phyloP scores from a whole-genome alignment of 441 rosid species.

The Biscutella laevigata region DNA sequence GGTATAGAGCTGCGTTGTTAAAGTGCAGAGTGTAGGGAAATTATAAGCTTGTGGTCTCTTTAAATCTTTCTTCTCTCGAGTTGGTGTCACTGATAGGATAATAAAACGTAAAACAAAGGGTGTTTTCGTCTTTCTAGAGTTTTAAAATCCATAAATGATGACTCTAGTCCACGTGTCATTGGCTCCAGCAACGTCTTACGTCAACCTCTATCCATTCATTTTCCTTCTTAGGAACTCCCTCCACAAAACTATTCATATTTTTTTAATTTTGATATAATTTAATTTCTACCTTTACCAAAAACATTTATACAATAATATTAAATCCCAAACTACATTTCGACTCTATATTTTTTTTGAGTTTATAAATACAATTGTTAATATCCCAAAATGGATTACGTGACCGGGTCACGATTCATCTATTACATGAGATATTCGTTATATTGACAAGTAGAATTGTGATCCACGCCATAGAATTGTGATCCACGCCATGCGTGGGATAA shows the following conservation, averaged over 20 bases:
- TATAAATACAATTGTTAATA: too few relatives aligned
- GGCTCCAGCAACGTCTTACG: constrained; percentile 28
- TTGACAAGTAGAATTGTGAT: too few relatives aligned
- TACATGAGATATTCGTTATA: too few relatives aligned
- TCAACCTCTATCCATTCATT: constrained; percentile 39
- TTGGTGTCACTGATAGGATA: background rate
- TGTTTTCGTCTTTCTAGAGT: background rate
- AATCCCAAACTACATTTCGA: background rate
- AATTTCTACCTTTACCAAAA: too few relatives aligned
- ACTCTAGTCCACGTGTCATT: background rate
- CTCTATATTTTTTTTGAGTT: too few relatives aligned
- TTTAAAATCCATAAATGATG: background rate
- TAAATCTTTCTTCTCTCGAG: background rate
- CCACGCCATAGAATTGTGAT: too few relatives aligned
- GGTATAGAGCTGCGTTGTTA: constrained; percentile 7
- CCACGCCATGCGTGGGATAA: too few relatives aligned
- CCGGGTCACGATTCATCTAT: constrained; percentile 15
- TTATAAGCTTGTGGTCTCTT: constrained; percentile 6
- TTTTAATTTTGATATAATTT: too few relatives aligned
- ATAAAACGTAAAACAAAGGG: background rate
- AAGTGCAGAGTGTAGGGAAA: background rate
- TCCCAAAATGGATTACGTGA: background rate
- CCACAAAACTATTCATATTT: constrained; percentile 19
- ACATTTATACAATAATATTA: too few relatives aligned
- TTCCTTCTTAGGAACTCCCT: constrained; percentile 19